Conservation (phyloP, 805 yeast genomes). For the Maudiozyma bulderi region DNA sequence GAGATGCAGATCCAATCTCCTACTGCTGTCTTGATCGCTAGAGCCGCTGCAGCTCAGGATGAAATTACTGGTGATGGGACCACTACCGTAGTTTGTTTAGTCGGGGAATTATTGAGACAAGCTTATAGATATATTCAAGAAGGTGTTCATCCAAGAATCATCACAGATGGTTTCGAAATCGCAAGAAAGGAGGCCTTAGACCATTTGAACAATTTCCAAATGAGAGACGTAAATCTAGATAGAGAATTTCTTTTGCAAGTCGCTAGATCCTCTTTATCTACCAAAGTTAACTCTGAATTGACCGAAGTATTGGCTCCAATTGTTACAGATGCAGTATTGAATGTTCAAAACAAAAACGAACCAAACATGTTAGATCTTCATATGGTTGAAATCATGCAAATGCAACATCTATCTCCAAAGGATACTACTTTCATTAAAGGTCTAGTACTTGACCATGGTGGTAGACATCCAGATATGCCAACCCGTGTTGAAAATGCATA, state of each 20-base stretch:
- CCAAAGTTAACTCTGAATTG: slow-evolving; percentile 73
- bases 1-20: slow-evolving; percentile 97
- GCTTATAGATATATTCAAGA: slow-evolving; percentile 86
- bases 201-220: slow-evolving; percentile 59
- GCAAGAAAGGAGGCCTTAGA: slow-evolving; percentile 71
- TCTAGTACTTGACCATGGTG: slow-evolving; percentile 93
- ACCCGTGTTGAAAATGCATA: slow-evolving; percentile 72
- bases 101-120: slow-evolving; percentile 89
- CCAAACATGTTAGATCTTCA: slow-evolving; percentile 64
- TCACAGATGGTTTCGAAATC: slow-evolving; percentile 89
- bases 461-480: slow-evolving; percentile 99
- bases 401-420: slow-evolving; percentile 85
- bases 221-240: slow-evolving; percentile 41
- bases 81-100: slow-evolving; percentile 86
- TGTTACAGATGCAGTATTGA: slow-evolving; percentile 90
- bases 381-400: slow-evolving; percentile 96
- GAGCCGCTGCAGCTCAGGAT: slow-evolving; percentile 98
- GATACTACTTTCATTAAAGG: slow-evolving; percentile 82
- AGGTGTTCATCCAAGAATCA: slow-evolving; percentile 91
- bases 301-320: slow-evolving; percentile 81
- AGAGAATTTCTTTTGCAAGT: slow-evolving; percentile 86
- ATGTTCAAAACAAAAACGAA: slow-evolving; percentile 47
- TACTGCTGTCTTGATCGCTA: slow-evolving; percentile 82
- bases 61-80: slow-evolving; percentile 99
- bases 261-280: slow-evolving; percentile 79